Evolutionary conservation across 345 rosid species (phyloP).

Genomic region (Draba incana): DNA sequence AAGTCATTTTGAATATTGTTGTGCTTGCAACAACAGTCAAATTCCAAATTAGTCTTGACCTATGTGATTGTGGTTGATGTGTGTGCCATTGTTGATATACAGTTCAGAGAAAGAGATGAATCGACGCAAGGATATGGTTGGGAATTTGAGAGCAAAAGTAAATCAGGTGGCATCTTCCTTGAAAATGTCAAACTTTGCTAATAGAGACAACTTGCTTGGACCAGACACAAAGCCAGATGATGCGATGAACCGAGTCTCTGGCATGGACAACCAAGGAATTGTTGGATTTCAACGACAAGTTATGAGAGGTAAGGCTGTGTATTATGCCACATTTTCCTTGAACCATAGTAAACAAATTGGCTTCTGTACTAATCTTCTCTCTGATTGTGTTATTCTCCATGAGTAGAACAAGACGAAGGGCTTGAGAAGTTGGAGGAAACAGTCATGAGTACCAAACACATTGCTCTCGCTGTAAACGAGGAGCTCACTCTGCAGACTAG

Average conservation of each 20-base stretch:
- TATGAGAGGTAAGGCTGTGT: slow-evolving; percentile 72
- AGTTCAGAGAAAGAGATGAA: slow-evolving; percentile 98
- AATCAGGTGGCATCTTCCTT: slow-evolving; percentile 83
- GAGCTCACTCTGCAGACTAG: slow-evolving; percentile 92
- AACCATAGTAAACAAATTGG: neutral
- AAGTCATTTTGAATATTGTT: slow-evolving; percentile 34
- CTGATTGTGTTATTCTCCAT: slow-evolving; percentile 10
- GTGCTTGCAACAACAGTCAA: neutral
- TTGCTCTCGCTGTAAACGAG: slow-evolving; percentile 89
- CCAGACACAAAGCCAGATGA: slow-evolving; percentile 74
- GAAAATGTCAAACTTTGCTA: slow-evolving; percentile 91
- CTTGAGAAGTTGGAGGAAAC: slow-evolving; percentile 94
- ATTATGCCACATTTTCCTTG: slow-evolving; percentile 15
- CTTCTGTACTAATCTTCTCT: neutral
- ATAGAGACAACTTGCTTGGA: slow-evolving; percentile 85
- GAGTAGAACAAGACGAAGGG: slow-evolving; percentile 97
- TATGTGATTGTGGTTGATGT: slow-evolving; percentile 2
- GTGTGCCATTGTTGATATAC: slow-evolving; percentile 24
- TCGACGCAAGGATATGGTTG: slow-evolving; percentile 89
- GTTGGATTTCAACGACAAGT: slow-evolving; percentile 87
- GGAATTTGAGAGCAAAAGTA: slow-evolving; percentile 75
- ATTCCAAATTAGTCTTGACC: neutral
- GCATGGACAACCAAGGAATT: slow-evolving; percentile 83
- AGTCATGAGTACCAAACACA: slow-evolving; percentile 84
- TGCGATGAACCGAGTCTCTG: slow-evolving; percentile 59